Evolutionary conservation across 208 protist species (phyloP).

Genomic region (Tritrichomonas musculus): DNA sequence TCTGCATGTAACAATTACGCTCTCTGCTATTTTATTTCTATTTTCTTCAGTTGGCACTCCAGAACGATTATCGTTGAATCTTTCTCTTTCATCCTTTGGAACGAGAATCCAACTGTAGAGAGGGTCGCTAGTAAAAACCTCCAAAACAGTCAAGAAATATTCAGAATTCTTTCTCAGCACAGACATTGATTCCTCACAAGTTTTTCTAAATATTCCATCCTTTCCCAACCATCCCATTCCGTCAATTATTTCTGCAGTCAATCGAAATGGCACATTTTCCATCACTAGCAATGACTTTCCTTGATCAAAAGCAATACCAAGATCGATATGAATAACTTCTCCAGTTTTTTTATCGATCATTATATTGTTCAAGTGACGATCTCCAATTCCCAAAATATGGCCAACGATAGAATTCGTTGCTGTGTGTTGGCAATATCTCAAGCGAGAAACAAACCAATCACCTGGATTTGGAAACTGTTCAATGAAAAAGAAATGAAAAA

Average conservation of each 20-base stretch:
- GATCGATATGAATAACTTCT: conserved; percentile 54
- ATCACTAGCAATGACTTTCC: conserved; percentile 32
- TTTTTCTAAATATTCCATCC: conserved; percentile 68
- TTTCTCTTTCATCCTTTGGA: not conserved
- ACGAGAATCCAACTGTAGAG: conserved; percentile 19
- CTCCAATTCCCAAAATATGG: conserved; percentile 53
- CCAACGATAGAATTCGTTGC: conserved; percentile 50
- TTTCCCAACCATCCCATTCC: conserved; percentile 48
- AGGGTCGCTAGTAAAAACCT: conserved; percentile 38
- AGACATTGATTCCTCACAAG: conserved; percentile 69
- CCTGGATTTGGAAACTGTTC: conserved; percentile 43
- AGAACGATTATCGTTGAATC: not conserved
- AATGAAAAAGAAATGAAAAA: conserved; percentile 50
- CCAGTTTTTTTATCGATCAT: conserved; percentile 48
- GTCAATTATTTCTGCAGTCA: conserved; percentile 54
- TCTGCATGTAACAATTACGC: conserved; percentile 52
- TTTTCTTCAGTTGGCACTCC: not conserved
- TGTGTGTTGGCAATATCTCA: conserved; percentile 42
- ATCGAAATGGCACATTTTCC: conserved; percentile 49
- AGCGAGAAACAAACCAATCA: conserved; percentile 38
- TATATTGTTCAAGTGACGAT: conserved; percentile 54
- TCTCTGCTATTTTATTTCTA: conserved; percentile 41
- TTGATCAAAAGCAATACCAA: conserved; percentile 56
- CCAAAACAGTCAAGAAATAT: conserved; percentile 35
- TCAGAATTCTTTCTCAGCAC: conserved; percentile 72